These are phyloP conservation scores for Lactifluus pinguis DNA, from an alignment of 768 basidiomycete species.

Conservation along the genomic window DNA sequence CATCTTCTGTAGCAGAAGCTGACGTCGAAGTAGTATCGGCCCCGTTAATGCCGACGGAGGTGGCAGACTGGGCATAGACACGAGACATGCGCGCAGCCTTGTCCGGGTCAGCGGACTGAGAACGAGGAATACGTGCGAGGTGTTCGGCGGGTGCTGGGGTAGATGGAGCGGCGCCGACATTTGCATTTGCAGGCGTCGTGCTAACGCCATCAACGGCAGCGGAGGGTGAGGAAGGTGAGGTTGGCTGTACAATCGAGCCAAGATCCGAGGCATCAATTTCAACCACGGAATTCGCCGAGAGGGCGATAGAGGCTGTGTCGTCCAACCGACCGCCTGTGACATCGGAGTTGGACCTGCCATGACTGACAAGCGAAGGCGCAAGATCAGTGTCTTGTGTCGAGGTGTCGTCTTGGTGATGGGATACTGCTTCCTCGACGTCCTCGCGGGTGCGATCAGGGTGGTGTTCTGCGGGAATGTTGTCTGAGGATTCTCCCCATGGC, in stretches of 20 bases:
- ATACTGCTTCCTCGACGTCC: slow-evolving; percentile 24
- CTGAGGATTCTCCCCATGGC: neutral
- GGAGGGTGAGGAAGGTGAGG: neutral
- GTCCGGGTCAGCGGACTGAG: slow-evolving; percentile 76
- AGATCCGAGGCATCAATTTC: slow-evolving; percentile 11
- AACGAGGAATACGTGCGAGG: slow-evolving; percentile 52
- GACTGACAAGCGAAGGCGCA: slow-evolving; percentile 14
- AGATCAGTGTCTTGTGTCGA: slow-evolving; percentile 4
- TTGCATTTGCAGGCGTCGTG: neutral
- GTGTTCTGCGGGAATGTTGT: slow-evolving; percentile 1
- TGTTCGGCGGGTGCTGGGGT: slow-evolving; percentile 22
- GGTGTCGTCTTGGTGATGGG: slow-evolving; percentile 5
- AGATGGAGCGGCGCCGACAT: slow-evolving; percentile 16
- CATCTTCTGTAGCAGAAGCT: slow-evolving; percentile 50
- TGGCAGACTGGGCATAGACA: slow-evolving; percentile 43
- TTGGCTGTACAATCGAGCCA: slow-evolving; percentile 4
- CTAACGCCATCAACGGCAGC: neutral
- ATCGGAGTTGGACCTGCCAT: slow-evolving; percentile 8
- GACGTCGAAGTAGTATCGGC: slow-evolving; percentile 36
- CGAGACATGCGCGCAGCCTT: slow-evolving; percentile 50
- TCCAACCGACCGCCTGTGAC: neutral
- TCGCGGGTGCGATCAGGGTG: slow-evolving; percentile 16
- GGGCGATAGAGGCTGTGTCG: slow-evolving; percentile 20
- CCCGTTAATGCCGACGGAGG: slow-evolving; percentile 12
- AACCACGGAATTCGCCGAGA: slow-evolving; percentile 14